phyloP scores from a whole-genome alignment of 139 green algal genomes.

The Volvox africanus region DNA sequence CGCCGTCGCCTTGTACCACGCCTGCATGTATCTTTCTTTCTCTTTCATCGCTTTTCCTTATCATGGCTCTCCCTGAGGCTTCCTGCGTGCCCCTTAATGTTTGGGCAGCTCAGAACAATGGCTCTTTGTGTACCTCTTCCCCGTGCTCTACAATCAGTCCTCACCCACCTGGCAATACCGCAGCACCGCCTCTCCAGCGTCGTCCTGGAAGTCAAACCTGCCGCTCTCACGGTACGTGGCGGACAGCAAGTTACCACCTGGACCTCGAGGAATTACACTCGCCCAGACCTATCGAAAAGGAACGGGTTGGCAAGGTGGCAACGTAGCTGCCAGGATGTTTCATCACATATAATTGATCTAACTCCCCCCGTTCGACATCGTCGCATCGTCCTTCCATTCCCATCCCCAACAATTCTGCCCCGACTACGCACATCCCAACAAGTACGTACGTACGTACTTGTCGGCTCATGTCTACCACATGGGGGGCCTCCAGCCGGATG shows the following conservation, averaged over 20 bases:
- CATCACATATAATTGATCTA: no score
- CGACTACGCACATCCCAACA: constrained; percentile 16
- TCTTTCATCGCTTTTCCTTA: no score
- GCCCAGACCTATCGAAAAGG: constrained; percentile 72
- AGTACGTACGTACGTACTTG: constrained; percentile 78
- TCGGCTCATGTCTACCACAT: constrained; percentile 90
- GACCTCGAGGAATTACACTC: constrained; percentile 68
- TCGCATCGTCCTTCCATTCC: not conserved
- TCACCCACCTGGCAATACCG: constrained; percentile 32
- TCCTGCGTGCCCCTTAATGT: no score
- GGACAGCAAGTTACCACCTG: constrained; percentile 55
- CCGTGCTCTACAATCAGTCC: no score
- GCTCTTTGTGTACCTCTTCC: no score
- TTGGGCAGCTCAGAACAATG: no score
- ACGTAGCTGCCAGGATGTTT: not conserved
- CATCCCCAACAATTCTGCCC: not conserved
- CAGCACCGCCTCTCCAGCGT: constrained; percentile 72
- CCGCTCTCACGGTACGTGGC: constrained; percentile 69
- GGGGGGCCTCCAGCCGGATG: constrained; percentile 82
- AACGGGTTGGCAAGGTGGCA: not conserved
- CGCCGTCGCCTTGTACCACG: no score
- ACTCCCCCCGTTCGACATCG: no score
- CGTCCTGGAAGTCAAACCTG: constrained; percentile 63
- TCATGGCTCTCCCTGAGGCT: no score
- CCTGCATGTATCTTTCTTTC: no score